Conservation (phyloP, 306 rosid species). For the Styphnolobium japonicum region DNA sequence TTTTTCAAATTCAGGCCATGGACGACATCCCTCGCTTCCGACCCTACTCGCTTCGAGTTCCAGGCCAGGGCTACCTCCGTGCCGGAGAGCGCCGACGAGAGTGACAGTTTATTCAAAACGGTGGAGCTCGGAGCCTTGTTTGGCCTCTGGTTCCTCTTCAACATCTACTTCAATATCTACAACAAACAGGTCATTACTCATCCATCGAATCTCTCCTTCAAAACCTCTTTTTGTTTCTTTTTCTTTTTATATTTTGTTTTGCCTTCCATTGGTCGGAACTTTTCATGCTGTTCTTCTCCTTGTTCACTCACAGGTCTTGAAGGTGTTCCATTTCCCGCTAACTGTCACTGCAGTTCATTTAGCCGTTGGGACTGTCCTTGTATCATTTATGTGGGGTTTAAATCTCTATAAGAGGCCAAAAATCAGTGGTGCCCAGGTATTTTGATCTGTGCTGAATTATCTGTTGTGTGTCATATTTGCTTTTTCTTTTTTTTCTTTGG, state of each 20-base stretch:
- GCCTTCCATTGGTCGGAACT: not conserved
- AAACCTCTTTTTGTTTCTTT: not conserved
- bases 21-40: conserved; percentile 18
- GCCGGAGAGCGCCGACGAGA: conserved; percentile 51
- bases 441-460: not conserved
- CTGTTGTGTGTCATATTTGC: not conserved
- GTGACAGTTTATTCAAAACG: conserved; percentile 31
- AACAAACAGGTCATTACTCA: conserved; percentile 74
- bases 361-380: conserved; percentile 67
- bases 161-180: conserved; percentile 89
- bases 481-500: conserved; percentile 24
- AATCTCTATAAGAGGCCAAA: conserved; percentile 80
- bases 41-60: conserved; percentile 38
- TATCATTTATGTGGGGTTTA: conserved; percentile 72
- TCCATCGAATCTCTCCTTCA: not conserved
- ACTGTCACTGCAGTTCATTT: conserved; percentile 71
- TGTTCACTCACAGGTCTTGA: conserved; percentile 85
- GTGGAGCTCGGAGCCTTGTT: conserved; percentile 70
- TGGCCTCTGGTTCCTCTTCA: conserved; percentile 79
- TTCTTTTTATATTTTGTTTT: not conserved
- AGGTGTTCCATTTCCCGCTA: conserved; percentile 70
- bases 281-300: not conserved
- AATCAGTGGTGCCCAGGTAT: conserved; percentile 70
- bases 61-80: conserved; percentile 55
- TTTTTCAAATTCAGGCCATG: conserved; percentile 51